A percentile compares a stretch with the other conserved stretches of the same genome.
Evolutionary conservation across 495 filamentous ascomycete genomes (phyloP).

Genomic region (Achaetomiella virescens): DNA sequence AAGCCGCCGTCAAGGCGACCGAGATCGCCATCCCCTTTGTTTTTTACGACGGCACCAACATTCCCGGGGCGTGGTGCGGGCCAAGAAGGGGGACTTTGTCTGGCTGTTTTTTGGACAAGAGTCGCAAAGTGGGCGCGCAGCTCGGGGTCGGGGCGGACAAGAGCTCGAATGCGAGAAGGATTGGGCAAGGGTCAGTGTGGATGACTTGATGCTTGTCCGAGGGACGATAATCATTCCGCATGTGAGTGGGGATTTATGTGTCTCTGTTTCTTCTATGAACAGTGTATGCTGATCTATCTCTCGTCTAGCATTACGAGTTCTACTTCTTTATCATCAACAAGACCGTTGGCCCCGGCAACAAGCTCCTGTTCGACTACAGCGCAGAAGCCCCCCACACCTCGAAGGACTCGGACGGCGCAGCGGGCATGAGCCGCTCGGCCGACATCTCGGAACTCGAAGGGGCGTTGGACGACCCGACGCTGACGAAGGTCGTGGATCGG

Average conservation of each 20-base stretch:
- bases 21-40: conserved; percentile 93
- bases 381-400: conserved; percentile 41
- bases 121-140: conserved; percentile 82
- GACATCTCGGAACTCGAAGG: conserved; percentile 59
- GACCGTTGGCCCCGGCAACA: conserved; percentile 61
- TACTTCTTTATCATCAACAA: conserved; percentile 95
- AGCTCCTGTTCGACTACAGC: conserved; percentile 70
- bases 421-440: conserved; percentile 30
- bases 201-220: conserved; percentile 90
- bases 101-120: conserved; percentile 91
- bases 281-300: neutral
- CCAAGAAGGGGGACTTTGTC: conserved; percentile 87
- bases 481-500: conserved; percentile 93
- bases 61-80: conserved; percentile 73
- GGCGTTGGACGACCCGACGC: conserved; percentile 65
- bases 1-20: conserved; percentile 81
- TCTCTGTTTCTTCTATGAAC: neutral
- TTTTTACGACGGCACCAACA: conserved; percentile 97
- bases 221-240: conserved; percentile 92
- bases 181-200: conserved; percentile 92
- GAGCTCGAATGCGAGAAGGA: conserved; percentile 63
- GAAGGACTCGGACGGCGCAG: conserved; percentile 21
- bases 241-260: conserved; percentile 47
- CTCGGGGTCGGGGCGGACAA: conserved; percentile 60
- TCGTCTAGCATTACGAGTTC: conserved; percentile 80